A percentile compares a stretch with the other conserved stretches of the same genome.
phyloP scores from a whole-genome alignment of 2,329 filamentous ascomycete genomes.

The Alternaria panax region DNA sequence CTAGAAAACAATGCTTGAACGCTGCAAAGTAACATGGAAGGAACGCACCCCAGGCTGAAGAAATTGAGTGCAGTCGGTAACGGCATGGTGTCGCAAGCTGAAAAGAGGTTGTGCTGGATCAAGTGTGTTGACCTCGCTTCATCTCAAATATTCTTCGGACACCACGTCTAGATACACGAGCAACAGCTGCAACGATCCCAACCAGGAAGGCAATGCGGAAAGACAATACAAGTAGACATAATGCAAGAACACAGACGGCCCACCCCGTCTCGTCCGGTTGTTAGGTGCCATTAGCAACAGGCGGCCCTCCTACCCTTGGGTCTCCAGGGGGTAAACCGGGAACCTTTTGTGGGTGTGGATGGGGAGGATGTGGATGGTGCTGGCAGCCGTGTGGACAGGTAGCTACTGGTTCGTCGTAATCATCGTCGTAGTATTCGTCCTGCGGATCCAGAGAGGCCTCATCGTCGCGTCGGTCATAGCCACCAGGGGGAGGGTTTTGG shows the following conservation, averaged over 20 bases:
- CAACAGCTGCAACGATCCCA: constrained; percentile 15
- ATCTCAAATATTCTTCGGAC: constrained; percentile 12
- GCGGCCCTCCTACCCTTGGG: constrained; percentile 30
- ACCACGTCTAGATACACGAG: constrained; percentile 11
- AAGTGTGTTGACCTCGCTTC: constrained; percentile 2
- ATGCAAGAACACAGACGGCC: constrained; percentile 50
- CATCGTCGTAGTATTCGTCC: constrained; percentile 49
- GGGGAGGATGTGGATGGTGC: constrained; percentile 39
- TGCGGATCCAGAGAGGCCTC: constrained; percentile 43
- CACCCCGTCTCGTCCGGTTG: constrained; percentile 50
- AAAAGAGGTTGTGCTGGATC: not conserved
- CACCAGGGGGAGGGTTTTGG: constrained; percentile 40
- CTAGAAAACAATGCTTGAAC: constrained; percentile 14
- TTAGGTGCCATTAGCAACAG: constrained; percentile 42
- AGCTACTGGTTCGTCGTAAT: constrained; percentile 43
- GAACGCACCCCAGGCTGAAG: not conserved
- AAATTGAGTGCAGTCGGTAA: not conserved
- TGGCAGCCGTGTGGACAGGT: constrained; percentile 45
- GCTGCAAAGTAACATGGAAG: constrained; percentile 2
- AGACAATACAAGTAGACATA: constrained; percentile 38
- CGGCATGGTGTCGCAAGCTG: not conserved
- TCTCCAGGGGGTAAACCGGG: constrained; percentile 35
- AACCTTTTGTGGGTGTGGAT: constrained; percentile 31
- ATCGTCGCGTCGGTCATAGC: constrained; percentile 44
- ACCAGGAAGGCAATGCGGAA: constrained; percentile 38